Conservation (phyloP, 2,329 filamentous ascomycete species). For the Aureobasidium sp. region DNA sequence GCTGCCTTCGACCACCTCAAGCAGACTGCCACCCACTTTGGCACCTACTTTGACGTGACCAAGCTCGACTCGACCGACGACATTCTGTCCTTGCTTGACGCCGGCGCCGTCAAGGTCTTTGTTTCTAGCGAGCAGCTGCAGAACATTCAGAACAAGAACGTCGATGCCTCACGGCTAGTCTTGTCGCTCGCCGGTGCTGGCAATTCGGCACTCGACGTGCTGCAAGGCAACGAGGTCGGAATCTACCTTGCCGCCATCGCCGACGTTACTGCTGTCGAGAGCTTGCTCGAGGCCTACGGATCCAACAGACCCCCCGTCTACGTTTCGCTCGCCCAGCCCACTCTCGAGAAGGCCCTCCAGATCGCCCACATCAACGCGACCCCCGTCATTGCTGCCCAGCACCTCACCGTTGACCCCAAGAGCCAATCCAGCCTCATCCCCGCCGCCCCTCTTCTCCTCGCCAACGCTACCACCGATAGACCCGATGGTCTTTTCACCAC, state of each 20-base stretch:
- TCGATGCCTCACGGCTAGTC: conserved; percentile 52
- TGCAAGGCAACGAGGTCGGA: conserved; percentile 37
- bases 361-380: conserved; percentile 46
- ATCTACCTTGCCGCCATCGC: conserved; percentile 36
- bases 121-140: conserved; percentile 64
- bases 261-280: conserved; percentile 36
- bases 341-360: conserved; percentile 34
- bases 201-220: conserved; percentile 34
- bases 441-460: conserved; percentile 63
- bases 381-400: conserved; percentile 65
- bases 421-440: conserved; percentile 55
- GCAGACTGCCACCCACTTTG: conserved; percentile 48
- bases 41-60: conserved; percentile 71
- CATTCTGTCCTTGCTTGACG: conserved; percentile 72
- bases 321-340: conserved; percentile 40
- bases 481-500: conserved; percentile 81
- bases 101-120: conserved; percentile 78
- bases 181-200: conserved; percentile 43
- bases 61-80: conserved; percentile 62
- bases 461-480: conserved; percentile 73
- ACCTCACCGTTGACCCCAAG: conserved; percentile 59
- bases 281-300: conserved; percentile 46
- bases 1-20: conserved; percentile 47
- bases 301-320: conserved; percentile 44
- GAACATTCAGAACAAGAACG: conserved; percentile 45